A percentile compares a stretch with the other conserved stretches of the same genome.
These are phyloP conservation scores for Arxiozyma bovina DNA, from an alignment of 1,139 yeast species.

Conservation along the genomic window DNA sequence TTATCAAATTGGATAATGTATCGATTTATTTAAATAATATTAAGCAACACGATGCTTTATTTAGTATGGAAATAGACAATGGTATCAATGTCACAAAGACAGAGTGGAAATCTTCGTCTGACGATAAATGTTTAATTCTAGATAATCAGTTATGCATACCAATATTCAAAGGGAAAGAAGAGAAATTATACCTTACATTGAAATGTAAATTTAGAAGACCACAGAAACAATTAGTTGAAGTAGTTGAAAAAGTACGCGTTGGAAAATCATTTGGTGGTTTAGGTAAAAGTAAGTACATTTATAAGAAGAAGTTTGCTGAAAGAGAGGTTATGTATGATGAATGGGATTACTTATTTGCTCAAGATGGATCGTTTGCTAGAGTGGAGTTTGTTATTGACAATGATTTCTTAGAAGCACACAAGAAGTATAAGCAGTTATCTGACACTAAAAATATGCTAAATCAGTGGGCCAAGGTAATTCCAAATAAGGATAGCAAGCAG, in stretches of 20 bases:
- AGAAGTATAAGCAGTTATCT: constrained; percentile 39
- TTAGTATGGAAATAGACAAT: constrained; percentile 72
- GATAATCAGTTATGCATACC: constrained; percentile 85
- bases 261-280: constrained; percentile 27
- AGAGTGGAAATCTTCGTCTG: constrained; percentile 44
- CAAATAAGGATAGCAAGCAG: constrained; percentile 24
- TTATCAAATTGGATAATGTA: constrained; percentile 56
- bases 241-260: constrained; percentile 43
- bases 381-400: constrained; percentile 58
- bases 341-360: constrained; percentile 55
- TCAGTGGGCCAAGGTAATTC: constrained; percentile 60
- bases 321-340: constrained; percentile 42
- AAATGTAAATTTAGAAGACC: constrained; percentile 56
- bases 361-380: constrained; percentile 84
- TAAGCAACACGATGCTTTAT: constrained; percentile 48
- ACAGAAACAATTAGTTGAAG: constrained; percentile 45
- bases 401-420: constrained; percentile 20
- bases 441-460: constrained; percentile 44
- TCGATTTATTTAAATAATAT: constrained; percentile 53
- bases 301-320: constrained; percentile 45
- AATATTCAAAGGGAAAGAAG: constrained; percentile 9
- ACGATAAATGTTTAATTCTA: constrained; percentile 37
- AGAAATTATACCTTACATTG: constrained; percentile 63
- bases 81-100: constrained; percentile 84
- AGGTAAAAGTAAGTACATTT: constrained; percentile 32